Base-by-base conservation (phyloP, 139 green algal genomes). In the Deuterostichococcus epilithicus region DNA sequence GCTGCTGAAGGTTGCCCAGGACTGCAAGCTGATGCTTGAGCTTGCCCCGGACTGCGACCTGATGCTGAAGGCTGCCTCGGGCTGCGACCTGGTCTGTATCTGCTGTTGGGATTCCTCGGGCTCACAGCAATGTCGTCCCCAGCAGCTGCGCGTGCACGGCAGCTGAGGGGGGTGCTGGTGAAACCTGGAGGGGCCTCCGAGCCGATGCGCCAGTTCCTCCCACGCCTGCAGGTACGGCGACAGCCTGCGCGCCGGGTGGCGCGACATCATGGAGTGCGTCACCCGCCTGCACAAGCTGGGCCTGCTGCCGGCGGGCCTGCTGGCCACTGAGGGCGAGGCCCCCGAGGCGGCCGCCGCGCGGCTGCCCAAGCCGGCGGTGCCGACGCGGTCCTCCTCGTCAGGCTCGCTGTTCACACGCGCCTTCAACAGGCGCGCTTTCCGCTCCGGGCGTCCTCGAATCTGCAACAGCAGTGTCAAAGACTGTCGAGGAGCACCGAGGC, bases 251-350 rank as follows among this genome's bases (percentile, higher is more conserved):
- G 72, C 68, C 32, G 93, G 91, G 20, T 98, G 94, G 94, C 80
- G 86, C 28, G 91, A 94, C 76, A 82, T 98, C 25, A 74, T 98
- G 76, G 94, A 97, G 77, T 88, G 88, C 42, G 58, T 97, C 28
- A 52, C 97, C 70, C 83, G 90, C 28, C 85, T 98, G 73, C 90
- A 96, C 84, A 89, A 86, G 67, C 79, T 94, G 25, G 86, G 86
- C 30, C 79, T 97, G 47, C 85, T 97, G 83, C 86, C 90, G n/a
- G 35, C 83, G 0, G 69, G 76, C 4, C 74, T 91, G 34, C 75
- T 90, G 42, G 71, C 76, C 13, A 33, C 85, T 72, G 80, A 88
- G 39, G 72, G 80, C 1, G 85, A 91, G 23, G 77, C 73, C 28
- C 78, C 88, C 58, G 77, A 86, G 59, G 73, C 77, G 1, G 83